Conservation (phyloP, 1,139 yeast genomes). For the Magnusiomyces suaveolens region DNA sequence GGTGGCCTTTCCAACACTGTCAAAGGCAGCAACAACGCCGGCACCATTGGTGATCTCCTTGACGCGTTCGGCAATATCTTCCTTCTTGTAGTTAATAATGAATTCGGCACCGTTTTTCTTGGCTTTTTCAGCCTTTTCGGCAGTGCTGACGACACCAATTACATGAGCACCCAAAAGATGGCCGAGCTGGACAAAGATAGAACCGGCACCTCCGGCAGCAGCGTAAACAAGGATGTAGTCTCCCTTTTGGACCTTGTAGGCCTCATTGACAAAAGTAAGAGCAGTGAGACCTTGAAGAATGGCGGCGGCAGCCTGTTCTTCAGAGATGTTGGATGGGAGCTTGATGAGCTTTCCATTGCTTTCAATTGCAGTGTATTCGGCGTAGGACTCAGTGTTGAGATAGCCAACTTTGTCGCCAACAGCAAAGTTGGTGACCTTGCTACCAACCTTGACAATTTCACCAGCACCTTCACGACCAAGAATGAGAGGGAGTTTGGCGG, state of each 20-base stretch:
- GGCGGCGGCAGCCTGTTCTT: conserved; percentile 49
- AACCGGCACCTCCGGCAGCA: conserved; percentile 92
- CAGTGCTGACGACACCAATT: conserved; percentile 74
- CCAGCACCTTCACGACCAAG: conserved; percentile 87
- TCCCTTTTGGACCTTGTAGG: conserved; percentile 55
- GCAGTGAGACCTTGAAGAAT: conserved; percentile 74
- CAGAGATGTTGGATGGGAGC: conserved; percentile 41
- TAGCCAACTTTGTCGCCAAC: conserved; percentile 72
- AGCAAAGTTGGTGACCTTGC: conserved; percentile 43
- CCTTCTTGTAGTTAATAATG: conserved; percentile 51
- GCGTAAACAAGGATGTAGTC: conserved; percentile 76
- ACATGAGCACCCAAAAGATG: conserved; percentile 59
- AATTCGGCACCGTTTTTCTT: conserved; percentile 66
- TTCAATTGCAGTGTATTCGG: conserved; percentile 53
- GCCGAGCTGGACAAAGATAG: conserved; percentile 54
- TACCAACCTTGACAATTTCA: conserved; percentile 57
- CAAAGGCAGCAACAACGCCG: conserved; percentile 69
- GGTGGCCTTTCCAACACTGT: conserved; percentile 75
- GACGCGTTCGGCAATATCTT: conserved; percentile 49
- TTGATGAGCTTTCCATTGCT: conserved; percentile 33
- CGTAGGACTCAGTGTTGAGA: conserved; percentile 44
- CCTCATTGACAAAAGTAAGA: conserved; percentile 53
- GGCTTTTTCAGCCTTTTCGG: conserved; percentile 44
- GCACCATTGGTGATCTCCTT: conserved; percentile 55
- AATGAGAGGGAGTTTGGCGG: conserved; percentile 46